Percentiles rank a stretch among this genome's conserved stretches.
These are phyloP conservation scores for Rhizopus sp. DNA, from an alignment of 371 early-diverging fungal species.

Conservation along the genomic window DNA sequence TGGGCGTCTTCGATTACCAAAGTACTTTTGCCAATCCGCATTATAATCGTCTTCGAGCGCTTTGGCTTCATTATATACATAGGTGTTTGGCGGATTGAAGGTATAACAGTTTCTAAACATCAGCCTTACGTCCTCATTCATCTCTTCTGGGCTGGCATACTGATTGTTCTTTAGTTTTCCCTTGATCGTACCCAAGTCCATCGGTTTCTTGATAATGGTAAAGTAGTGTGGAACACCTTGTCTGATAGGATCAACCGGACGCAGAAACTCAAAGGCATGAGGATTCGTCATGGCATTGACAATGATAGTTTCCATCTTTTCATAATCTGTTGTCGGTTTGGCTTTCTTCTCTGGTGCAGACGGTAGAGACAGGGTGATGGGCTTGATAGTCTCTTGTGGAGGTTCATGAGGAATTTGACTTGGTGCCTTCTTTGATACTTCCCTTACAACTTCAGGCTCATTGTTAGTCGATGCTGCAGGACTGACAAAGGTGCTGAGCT, in stretches of 20 bases:
- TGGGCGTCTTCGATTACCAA: slow-evolving; percentile 33
- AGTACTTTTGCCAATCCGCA: slow-evolving; percentile 47
- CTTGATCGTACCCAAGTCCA: slow-evolving; percentile 96
- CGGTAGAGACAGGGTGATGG: slow-evolving; percentile 12
- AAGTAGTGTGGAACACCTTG: slow-evolving; percentile 68
- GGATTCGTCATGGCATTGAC: slow-evolving; percentile 33
- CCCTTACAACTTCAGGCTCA: slow-evolving; percentile 1
- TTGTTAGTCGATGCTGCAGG: slow-evolving; percentile 1
- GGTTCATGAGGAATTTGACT: slow-evolving; percentile 1
- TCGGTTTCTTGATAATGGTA: slow-evolving; percentile 89
- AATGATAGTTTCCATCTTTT: slow-evolving; percentile 34
- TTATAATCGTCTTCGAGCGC: slow-evolving; percentile 63
- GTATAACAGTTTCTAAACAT: slow-evolving; percentile 57
- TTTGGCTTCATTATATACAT: slow-evolving; percentile 70
- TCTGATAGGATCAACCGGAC: slow-evolving; percentile 53
- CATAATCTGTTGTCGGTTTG: slow-evolving; percentile 23
- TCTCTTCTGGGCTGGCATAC: slow-evolving; percentile 45
- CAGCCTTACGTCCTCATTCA: slow-evolving; percentile 50
- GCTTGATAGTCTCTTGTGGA: slow-evolving; percentile 4
- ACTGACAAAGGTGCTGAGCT: slow-evolving; percentile 6
- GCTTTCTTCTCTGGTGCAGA: slow-evolving; percentile 9
- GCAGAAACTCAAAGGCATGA: slow-evolving; percentile 45
- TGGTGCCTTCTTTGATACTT: slow-evolving; percentile 6
- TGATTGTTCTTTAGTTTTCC: slow-evolving; percentile 56
- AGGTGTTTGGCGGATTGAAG: slow-evolving; percentile 81